phyloP scores from a whole-genome alignment of 2,329 filamentous ascomycete genomes.

The Penicillium sp. region DNA sequence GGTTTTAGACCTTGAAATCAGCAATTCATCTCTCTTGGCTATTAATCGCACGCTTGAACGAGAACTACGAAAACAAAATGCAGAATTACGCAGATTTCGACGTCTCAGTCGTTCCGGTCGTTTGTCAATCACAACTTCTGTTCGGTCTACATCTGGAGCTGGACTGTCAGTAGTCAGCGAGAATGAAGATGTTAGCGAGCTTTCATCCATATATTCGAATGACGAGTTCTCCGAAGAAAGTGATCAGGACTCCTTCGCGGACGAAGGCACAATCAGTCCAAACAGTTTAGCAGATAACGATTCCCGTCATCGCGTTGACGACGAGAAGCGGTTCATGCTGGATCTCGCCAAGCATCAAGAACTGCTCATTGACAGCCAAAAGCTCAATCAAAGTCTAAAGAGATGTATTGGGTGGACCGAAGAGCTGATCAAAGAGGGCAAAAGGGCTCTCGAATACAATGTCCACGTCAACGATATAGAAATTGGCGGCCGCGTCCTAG shows the following conservation, averaged over 20 bases:
- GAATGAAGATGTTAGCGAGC: slow-evolving; percentile 32
- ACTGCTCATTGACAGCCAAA: slow-evolving; percentile 77
- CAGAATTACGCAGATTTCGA: slow-evolving; percentile 79
- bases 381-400: slow-evolving; percentile 84
- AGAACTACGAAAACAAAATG: slow-evolving; percentile 84
- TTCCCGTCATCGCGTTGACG: slow-evolving; percentile 59
- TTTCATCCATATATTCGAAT: slow-evolving; percentile 26
- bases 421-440: slow-evolving; percentile 81
- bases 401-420: slow-evolving; percentile 87
- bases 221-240: slow-evolving; percentile 37
- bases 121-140: slow-evolving; percentile 56
- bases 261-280: slow-evolving; percentile 33
- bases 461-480: slow-evolving; percentile 76
- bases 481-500: slow-evolving; percentile 74
- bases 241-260: slow-evolving; percentile 34
- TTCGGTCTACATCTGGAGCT: slow-evolving; percentile 44
- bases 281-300: slow-evolving; percentile 34
- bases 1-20: slow-evolving; percentile 93
- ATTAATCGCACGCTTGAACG: slow-evolving; percentile 92
- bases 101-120: slow-evolving; percentile 79
- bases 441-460: slow-evolving; percentile 78
- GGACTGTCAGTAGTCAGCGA: slow-evolving; percentile 46
- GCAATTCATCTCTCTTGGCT: slow-evolving; percentile 87
- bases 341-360: slow-evolving; percentile 88
- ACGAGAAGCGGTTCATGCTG: slow-evolving; percentile 77